These are phyloP conservation scores for Verticillium dahliae DNA, from an alignment of 2,329 filamentous ascomycete species.

Conservation along the genomic window DNA sequence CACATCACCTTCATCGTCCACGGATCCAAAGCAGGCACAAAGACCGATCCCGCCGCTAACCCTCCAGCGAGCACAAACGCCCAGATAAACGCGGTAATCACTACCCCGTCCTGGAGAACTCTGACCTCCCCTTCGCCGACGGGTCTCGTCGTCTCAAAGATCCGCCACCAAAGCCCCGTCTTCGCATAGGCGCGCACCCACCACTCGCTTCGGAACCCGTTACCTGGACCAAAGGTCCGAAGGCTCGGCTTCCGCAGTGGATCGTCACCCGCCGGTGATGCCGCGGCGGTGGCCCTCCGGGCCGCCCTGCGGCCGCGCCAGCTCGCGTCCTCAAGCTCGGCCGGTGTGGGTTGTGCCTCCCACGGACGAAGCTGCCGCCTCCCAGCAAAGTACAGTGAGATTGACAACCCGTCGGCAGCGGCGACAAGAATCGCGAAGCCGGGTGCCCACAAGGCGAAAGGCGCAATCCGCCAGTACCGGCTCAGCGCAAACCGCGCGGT, in stretches of 20 bases:
- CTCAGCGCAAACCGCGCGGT: constrained; percentile 5
- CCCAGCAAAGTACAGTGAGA: constrained; percentile 23
- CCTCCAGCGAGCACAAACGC: constrained; percentile 15
- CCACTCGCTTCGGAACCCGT: constrained; percentile 15
- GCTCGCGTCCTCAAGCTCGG: constrained; percentile 23
- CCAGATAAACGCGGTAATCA: constrained; percentile 18
- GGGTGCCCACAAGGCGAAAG: constrained; percentile 25
- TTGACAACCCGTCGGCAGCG: constrained; percentile 27
- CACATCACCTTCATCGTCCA: constrained; percentile 2
- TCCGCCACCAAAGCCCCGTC: constrained; percentile 11
- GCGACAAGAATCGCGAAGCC: constrained; percentile 25
- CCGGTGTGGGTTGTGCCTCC: constrained; percentile 20
- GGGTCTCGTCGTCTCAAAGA: constrained; percentile 14
- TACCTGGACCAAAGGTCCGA: constrained; percentile 19
- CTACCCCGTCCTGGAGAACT: constrained; percentile 21
- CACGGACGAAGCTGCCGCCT: constrained; percentile 29
- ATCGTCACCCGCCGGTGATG: constrained; percentile 10
- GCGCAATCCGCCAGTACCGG: constrained; percentile 19
- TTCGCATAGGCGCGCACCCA: constrained; percentile 15
- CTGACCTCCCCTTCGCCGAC: constrained; percentile 17
- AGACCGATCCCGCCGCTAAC: constrained; percentile 14
- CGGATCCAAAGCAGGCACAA: constrained; percentile 11
- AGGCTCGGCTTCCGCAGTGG: constrained; percentile 13
- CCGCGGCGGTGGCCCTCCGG: constrained; percentile 8
- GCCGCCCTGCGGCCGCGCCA: constrained; percentile 7